Evolutionary conservation across 495 filamentous ascomycete genomes (phyloP).

Genomic region (Aeminium ludgeri): DNA sequence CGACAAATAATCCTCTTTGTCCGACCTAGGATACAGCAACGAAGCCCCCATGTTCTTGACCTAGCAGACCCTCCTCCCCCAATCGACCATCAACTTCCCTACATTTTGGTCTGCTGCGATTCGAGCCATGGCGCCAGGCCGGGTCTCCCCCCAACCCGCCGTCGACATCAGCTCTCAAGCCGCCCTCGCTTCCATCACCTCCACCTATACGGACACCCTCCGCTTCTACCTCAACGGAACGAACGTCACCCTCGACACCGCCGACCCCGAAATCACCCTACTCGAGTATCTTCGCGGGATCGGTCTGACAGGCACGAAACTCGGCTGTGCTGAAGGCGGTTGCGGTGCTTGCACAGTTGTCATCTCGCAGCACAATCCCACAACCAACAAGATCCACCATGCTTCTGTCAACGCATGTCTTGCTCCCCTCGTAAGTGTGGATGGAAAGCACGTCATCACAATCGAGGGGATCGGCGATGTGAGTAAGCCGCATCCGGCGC

Average conservation of each 20-base stretch:
- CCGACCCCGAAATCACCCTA: slow-evolving; percentile 81
- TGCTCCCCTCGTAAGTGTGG: slow-evolving; percentile 76
- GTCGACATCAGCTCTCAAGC: slow-evolving; percentile 28
- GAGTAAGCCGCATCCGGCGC: slow-evolving; percentile 72
- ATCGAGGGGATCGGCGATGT: slow-evolving; percentile 92
- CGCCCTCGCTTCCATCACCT: slow-evolving; percentile 39
- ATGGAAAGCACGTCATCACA: slow-evolving; percentile 97
- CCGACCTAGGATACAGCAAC: no score
- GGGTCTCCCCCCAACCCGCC: slow-evolving; percentile 25
- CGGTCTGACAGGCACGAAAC: slow-evolving; percentile 52
- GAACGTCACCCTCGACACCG: slow-evolving; percentile 58
- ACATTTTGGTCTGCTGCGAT: no score
- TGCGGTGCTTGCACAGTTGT: slow-evolving; percentile 97
- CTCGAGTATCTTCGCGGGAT: slow-evolving; percentile 84
- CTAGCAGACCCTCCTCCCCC: no score
- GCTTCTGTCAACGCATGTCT: slow-evolving; percentile 89
- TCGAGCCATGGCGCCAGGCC: neutral
- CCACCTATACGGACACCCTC: slow-evolving; percentile 40
- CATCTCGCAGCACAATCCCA: slow-evolving; percentile 80
- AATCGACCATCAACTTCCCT: no score
- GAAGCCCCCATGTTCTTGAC: no score
- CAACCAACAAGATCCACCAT: slow-evolving; percentile 78
- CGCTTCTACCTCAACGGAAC: slow-evolving; percentile 92
- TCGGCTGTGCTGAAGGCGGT: slow-evolving; percentile 82
- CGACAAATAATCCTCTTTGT: no score